Conservation (phyloP, 257 asterid genomes). For the Capsicum chinense region DNA sequence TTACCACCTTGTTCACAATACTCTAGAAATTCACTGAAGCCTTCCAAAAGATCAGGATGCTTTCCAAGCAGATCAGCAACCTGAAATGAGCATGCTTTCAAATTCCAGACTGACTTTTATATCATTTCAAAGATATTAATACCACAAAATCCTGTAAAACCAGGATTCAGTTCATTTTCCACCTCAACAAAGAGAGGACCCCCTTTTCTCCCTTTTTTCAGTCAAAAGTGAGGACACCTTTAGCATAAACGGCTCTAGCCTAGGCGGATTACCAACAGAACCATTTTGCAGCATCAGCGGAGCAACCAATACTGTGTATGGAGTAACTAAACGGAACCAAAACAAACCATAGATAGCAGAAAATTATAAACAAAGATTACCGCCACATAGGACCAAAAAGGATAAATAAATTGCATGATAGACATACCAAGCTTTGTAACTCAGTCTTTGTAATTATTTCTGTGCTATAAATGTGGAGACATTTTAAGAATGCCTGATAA, state of each 20-base stretch:
- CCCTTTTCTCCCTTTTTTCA: neutral
- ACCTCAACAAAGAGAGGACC: neutral
- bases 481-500: conserved; percentile 95
- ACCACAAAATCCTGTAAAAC: neutral
- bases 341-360: conserved; percentile 21
- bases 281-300: neutral
- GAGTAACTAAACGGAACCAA: conserved; percentile 6
- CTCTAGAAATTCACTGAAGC: conserved; percentile 82
- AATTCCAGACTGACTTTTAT: neutral
- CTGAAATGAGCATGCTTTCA: conserved; percentile 45
- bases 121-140: neutral
- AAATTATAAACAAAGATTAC: neutral
- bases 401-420: conserved; percentile 10
- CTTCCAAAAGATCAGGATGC: conserved; percentile 92
- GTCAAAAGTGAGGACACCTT: neutral
- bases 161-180: conserved; percentile 11
- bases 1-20: conserved; percentile 89
- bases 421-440: conserved; percentile 79
- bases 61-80: conserved; percentile 86
- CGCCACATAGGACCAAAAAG: neutral
- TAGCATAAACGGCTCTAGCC: conserved; percentile 18
- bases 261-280: neutral
- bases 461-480: conserved; percentile 93
- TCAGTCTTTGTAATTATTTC: conserved; percentile 92
- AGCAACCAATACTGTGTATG: neutral